Percentiles rank a stretch among this genome's conserved stretches.
phyloP scores from a whole-genome alignment of 345 rosid species.

The Cardamine resedifolia region DNA sequence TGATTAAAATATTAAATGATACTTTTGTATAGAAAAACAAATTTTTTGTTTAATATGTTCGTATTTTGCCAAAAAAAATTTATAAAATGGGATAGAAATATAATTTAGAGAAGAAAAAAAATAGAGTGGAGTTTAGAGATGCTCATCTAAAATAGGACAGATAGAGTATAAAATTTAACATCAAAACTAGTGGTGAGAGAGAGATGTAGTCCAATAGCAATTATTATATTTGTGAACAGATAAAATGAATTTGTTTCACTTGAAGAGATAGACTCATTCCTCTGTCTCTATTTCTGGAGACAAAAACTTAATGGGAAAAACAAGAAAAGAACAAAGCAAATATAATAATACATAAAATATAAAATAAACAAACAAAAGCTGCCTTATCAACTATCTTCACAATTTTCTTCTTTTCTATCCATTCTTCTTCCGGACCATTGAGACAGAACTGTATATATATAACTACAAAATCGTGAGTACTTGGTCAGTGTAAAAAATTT shows the following conservation, averaged over 20 bases:
- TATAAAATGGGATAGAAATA: no score
- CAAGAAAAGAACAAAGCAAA: neutral
- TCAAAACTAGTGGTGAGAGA: neutral
- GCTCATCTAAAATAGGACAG: no score
- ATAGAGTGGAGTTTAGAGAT: no score
- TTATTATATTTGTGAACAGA: conserved; percentile 56
- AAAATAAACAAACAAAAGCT: conserved; percentile 13
- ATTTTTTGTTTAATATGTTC: no score
- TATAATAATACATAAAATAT: neutral
- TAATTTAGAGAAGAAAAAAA: no score
- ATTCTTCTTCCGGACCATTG: conserved; percentile 24
- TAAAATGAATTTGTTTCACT: conserved; percentile 45
- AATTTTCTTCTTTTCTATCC: conserved; percentile 18
- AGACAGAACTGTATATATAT: conserved; percentile 10
- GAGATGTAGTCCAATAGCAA: conserved; percentile 47
- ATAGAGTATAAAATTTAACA: neutral
- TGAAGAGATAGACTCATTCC: conserved; percentile 41
- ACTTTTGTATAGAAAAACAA: no score
- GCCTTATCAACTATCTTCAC: conserved; percentile 30
- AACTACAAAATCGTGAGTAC: neutral
- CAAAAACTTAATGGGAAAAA: conserved; percentile 25
- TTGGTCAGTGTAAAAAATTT: neutral
- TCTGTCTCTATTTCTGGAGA: conserved; percentile 35
- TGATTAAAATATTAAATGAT: no score
- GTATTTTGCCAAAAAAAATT: no score